Conservation (phyloP, 2,329 filamentous ascomycete species). For the Aspergillus fumigatiaffinis region DNA sequence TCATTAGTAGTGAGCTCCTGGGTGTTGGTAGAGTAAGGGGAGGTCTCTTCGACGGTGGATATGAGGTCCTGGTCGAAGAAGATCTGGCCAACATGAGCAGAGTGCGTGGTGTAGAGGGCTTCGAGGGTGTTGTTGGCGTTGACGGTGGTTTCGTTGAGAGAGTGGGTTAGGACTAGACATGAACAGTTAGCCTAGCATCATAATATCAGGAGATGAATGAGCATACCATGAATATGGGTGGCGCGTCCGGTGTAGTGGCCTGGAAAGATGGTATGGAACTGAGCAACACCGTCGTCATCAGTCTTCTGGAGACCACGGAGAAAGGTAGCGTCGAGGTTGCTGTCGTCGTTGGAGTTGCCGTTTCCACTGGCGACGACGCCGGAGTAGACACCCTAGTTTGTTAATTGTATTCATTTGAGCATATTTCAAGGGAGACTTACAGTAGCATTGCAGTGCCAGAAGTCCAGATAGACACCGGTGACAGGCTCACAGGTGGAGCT, state of each 20-base stretch:
- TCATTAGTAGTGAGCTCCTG: slow-evolving; percentile 48
- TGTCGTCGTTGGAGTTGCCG: slow-evolving; percentile 34
- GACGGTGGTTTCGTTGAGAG: slow-evolving; percentile 28
- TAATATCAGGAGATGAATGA: background rate
- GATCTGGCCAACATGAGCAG: slow-evolving; percentile 60
- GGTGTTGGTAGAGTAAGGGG: slow-evolving; percentile 48
- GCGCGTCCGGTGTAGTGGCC: slow-evolving; percentile 44
- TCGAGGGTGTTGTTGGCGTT: slow-evolving; percentile 50
- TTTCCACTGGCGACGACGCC: slow-evolving; percentile 36
- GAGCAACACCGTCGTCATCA: slow-evolving; percentile 39
- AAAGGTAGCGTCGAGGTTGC: slow-evolving; percentile 42
- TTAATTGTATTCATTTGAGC: background rate
- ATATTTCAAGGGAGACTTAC: slow-evolving; percentile 10
- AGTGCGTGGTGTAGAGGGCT: slow-evolving; percentile 39
- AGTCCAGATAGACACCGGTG: slow-evolving; percentile 31
- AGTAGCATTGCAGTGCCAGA: slow-evolving; percentile 43
- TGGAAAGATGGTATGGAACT: slow-evolving; percentile 43
- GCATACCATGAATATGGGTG: slow-evolving; percentile 33
- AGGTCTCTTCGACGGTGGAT: slow-evolving; percentile 45
- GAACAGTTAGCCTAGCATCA: background rate
- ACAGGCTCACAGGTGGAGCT: slow-evolving; percentile 41
- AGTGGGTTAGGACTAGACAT: slow-evolving; percentile 28
- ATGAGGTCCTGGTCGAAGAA: slow-evolving; percentile 62
- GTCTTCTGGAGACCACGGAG: slow-evolving; percentile 45
- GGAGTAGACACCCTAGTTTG: slow-evolving; percentile 35